These are phyloP conservation scores for Aspergillus tubingensis DNA, from an alignment of 2,329 filamentous ascomycete genomes.

Conservation along the genomic window DNA sequence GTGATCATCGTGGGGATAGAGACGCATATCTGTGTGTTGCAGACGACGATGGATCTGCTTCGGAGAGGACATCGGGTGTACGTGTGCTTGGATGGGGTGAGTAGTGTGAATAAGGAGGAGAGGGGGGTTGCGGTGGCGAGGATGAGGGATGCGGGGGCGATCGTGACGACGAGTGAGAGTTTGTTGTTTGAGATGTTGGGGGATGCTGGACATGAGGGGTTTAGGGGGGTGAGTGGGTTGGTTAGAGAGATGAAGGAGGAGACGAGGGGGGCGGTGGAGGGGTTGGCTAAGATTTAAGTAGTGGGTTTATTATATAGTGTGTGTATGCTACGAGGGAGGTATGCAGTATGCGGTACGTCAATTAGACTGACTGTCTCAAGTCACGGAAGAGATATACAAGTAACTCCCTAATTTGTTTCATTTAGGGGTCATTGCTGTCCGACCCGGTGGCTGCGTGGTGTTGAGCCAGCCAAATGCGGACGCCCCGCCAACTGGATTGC, in stretches of 20 bases:
- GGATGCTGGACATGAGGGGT: slow-evolving; percentile 71
- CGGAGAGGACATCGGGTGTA: slow-evolving; percentile 77
- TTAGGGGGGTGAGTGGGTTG: slow-evolving; percentile 70
- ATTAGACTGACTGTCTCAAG: background rate
- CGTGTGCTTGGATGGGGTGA: slow-evolving; percentile 84
- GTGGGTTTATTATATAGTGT: background rate
- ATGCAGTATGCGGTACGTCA: background rate
- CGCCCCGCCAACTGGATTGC: slow-evolving; percentile 87
- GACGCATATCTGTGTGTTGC: slow-evolving; percentile 89
- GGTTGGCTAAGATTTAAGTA: slow-evolving; percentile 62
- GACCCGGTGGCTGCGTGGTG: slow-evolving; percentile 29
- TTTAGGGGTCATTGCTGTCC: slow-evolving; percentile 21
- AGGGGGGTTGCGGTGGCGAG: slow-evolving; percentile 75
- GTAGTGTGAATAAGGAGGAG: slow-evolving; percentile 81
- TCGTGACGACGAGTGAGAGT: slow-evolving; percentile 85
- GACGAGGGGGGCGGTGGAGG: slow-evolving; percentile 69
- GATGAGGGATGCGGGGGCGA: slow-evolving; percentile 72
- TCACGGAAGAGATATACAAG: no score
- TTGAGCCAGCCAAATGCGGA: slow-evolving; percentile 95
- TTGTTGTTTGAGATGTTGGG: slow-evolving; percentile 87
- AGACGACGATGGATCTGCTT: slow-evolving; percentile 83
- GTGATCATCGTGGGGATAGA: slow-evolving; percentile 89
- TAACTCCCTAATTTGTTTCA: slow-evolving; percentile 27
- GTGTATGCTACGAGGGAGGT: background rate
- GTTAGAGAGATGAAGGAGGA: slow-evolving; percentile 75